Conservation (phyloP, 441 rosid genomes). For the Gossypium davidsonii region DNA sequence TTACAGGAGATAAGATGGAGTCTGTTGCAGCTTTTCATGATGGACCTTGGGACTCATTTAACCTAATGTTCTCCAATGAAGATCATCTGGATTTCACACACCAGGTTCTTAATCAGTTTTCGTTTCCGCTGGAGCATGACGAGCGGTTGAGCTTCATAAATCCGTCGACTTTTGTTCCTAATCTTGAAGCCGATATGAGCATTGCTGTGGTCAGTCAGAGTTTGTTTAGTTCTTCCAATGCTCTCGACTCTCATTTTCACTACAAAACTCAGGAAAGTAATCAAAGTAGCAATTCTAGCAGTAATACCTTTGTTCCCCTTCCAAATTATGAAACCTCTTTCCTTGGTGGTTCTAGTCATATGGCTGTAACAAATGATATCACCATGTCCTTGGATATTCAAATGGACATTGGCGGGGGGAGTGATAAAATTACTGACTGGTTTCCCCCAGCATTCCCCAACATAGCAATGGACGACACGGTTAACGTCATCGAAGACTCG, state of each 20-base stretch:
- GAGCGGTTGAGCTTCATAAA: conserved; percentile 21
- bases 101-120: conserved; percentile 31
- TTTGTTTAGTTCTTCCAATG: conserved; percentile 29
- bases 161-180: conserved; percentile 27
- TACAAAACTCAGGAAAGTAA: conserved; percentile 28
- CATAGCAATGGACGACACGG: conserved; percentile 20
- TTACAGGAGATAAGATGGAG: conserved; percentile 25
- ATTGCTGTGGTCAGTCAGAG: conserved; percentile 22
- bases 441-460: conserved; percentile 18
- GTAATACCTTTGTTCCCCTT: conserved; percentile 23
- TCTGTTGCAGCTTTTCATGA: conserved; percentile 44
- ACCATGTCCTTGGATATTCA: conserved; percentile 25
- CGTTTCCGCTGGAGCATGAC: conserved; percentile 28
- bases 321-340: conserved; percentile 24
- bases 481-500: conserved; percentile 9
- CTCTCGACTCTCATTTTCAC: conserved; percentile 24
- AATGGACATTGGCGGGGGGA: conserved; percentile 9
- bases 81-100: conserved; percentile 25
- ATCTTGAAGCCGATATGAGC: conserved; percentile 28
- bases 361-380: conserved; percentile 23
- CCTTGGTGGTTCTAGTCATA: conserved; percentile 25
- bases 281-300: conserved; percentile 21
- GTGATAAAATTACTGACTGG: conserved; percentile 14
- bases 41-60: conserved; percentile 56
- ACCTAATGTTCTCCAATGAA: conserved; percentile 41